Base-by-base conservation (phyloP, 495 filamentous ascomycete species). In the Hyaloscypha hepaticicola region DNA sequence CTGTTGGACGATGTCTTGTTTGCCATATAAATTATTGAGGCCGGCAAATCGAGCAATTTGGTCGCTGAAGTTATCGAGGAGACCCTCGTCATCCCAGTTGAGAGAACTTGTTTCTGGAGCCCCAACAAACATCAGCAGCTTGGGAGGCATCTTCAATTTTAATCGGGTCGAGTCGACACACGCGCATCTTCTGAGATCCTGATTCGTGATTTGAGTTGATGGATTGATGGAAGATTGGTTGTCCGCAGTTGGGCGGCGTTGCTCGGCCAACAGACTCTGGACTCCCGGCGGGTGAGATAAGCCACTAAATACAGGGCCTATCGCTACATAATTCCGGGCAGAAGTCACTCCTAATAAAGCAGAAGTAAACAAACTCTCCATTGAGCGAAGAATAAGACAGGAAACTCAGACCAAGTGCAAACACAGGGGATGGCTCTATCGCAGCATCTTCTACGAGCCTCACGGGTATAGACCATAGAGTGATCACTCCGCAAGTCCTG, bases 71-170 rank as follows among this genome's bases (percentile, higher is more conserved):
- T 72, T 70, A 14, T 77, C 68, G 38, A 89, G 73, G 55, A 91
- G 76, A 31, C 76, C 74, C 5, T 73, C 67, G 29, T 80, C 71
- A 34, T 78, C 73, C 88, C 88, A 92, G 28, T 81, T 69, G 14
- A 92, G 77, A 29, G 75, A 76, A 41, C 66, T 68, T 22, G 70
- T 67, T 26, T 83, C 78, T 27, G 89, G 89, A 21, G 88, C 86
- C 7, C 89, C 89, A 63, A 84, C 74, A 58, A 91, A 83, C 55
- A 88, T 74, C 48, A 81, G 68, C 64, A 79, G 82, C 16, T 50
- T 58, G 31, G 58, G 62, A 34, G 66, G 38, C 69, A 71, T 70
- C n/a, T 25, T 59, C 31, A 14, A 19, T 24, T 53, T 27, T 19
- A 27, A 16, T 21, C 50, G 14, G 31, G 22, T 41, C 58, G 9